Percentiles rank a stretch among this genome's conserved stretches.
Evolutionary conservation across 345 rosid genomes (phyloP).

Genomic region (Moringa oleifera): DNA sequence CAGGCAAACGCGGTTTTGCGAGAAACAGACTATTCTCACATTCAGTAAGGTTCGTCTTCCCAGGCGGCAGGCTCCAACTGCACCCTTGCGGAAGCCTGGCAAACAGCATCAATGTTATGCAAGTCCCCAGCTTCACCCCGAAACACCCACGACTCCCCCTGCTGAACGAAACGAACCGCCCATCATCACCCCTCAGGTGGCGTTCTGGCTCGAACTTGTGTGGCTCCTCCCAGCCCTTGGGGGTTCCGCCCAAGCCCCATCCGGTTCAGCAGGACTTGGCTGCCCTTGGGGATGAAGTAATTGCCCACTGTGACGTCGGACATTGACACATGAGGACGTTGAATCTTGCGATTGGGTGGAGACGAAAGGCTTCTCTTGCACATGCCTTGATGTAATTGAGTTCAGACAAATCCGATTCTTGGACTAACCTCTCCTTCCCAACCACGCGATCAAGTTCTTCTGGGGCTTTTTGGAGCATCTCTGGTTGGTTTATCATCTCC

Average conservation of each 20-base stretch:
- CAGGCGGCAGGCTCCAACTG: conserved; percentile 27
- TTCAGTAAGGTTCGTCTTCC: conserved; percentile 11
- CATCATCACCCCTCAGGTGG: conserved; percentile 22
- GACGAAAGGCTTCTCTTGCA: conserved; percentile 42
- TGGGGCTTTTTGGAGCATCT: conserved; percentile 30
- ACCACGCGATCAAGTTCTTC: conserved; percentile 42
- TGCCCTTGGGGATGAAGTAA: conserved; percentile 55
- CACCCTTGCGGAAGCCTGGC: conserved; percentile 52
- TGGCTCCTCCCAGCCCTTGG: conserved; percentile 43
- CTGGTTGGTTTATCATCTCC: conserved; percentile 48
- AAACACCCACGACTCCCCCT: conserved; percentile 48
- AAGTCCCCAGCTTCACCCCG: conserved; percentile 33
- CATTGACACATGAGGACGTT: conserved; percentile 34
- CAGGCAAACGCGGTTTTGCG: conserved; percentile 34
- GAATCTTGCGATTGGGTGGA: conserved; percentile 45
- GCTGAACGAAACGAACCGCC: conserved; percentile 39
- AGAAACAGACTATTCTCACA: conserved; percentile 9
- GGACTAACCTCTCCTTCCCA: conserved; percentile 43
- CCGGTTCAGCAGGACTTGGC: conserved; percentile 38
- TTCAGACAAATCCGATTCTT: conserved; percentile 37
- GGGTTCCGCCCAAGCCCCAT: conserved; percentile 41
- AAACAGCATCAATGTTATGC: conserved; percentile 42
- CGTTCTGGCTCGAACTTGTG: conserved; percentile 41
- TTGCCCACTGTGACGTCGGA: conserved; percentile 24
- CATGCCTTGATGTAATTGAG: conserved; percentile 51